Evolutionary conservation across 2,329 filamentous ascomycete genomes (phyloP).

Genomic region (Neurospora sp.): DNA sequence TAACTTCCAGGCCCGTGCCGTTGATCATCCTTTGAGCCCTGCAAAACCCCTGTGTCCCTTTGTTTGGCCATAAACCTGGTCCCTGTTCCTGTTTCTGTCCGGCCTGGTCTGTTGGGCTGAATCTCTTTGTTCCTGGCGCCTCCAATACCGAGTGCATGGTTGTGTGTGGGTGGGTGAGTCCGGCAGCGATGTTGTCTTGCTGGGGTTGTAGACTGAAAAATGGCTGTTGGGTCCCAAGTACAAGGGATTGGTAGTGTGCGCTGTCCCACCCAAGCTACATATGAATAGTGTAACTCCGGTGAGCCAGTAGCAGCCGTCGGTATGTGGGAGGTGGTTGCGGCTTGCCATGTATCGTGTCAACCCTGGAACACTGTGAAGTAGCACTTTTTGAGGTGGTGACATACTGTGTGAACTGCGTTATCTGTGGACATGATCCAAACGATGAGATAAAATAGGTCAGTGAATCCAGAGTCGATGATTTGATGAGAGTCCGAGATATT

Average conservation of each 20-base stretch:
- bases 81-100: background rate
- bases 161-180: background rate
- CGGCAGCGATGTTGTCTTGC: background rate
- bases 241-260: background rate
- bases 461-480: background rate
- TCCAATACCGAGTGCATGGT: background rate
- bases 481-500: background rate
- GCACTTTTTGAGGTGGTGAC: background rate
- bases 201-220: background rate
- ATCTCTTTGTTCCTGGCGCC: background rate
- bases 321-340: background rate
- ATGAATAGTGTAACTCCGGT: background rate
- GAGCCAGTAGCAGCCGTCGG: background rate
- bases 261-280: background rate
- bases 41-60: background rate
- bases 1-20: background rate
- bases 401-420: background rate
- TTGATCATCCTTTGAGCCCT: background rate
- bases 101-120: background rate
- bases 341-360: background rate
- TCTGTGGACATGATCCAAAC: background rate
- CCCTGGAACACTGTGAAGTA: background rate
- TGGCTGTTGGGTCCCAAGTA: background rate
- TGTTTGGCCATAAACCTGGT: background rate
- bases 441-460: background rate